Evolutionary conservation across 2,329 filamentous ascomycete species (phyloP).

Genomic region (Chrysosporium keratinophilum): DNA sequence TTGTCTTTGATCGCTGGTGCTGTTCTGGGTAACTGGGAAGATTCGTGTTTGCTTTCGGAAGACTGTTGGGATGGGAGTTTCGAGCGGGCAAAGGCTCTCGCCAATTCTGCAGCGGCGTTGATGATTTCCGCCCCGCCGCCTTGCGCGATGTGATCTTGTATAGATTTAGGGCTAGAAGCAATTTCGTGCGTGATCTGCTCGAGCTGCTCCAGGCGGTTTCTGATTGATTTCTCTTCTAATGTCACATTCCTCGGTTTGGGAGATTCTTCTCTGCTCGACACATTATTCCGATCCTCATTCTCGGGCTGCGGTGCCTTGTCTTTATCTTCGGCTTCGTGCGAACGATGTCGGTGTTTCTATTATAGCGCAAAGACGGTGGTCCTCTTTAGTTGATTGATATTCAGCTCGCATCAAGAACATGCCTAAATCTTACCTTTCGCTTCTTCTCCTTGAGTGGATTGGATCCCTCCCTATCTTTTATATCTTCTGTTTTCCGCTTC

Average conservation of each 20-base stretch:
- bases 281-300: background rate
- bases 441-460: conserved; percentile 10
- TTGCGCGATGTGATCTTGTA: conserved; percentile 12
- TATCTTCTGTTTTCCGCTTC: conserved; percentile 12
- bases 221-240: conserved; percentile 4
- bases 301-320: background rate
- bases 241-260: background rate
- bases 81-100: conserved; percentile 17
- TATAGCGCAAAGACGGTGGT: background rate
- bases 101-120: conserved; percentile 18
- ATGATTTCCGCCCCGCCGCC: conserved; percentile 17
- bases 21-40: conserved; percentile 8
- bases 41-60: background rate
- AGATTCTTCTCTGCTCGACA: background rate
- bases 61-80: background rate
- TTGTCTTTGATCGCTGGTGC: conserved; percentile 53
- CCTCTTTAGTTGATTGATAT: background rate
- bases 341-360: conserved; percentile 6
- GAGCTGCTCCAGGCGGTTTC: conserved; percentile 18
- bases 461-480: background rate
- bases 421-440: conserved; percentile 7
- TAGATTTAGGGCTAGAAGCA: conserved; percentile 15
- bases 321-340: background rate
- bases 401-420: background rate
- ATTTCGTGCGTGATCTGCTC: conserved; percentile 20